These are phyloP conservation scores for Phytophthora pinifolia DNA, from an alignment of 352 stramenopile species.

Conservation along the genomic window DNA sequence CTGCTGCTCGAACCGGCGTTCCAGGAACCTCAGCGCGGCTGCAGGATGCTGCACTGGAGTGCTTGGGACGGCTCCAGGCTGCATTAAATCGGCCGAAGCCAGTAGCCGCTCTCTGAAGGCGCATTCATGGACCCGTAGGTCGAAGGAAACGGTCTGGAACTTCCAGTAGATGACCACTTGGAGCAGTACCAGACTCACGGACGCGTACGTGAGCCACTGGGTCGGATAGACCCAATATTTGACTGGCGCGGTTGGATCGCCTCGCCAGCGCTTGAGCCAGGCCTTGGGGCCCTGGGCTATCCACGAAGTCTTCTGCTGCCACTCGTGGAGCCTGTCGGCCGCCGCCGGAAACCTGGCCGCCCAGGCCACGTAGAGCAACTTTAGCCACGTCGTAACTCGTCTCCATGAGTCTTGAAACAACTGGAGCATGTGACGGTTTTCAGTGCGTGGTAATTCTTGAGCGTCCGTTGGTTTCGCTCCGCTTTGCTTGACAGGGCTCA, in stretches of 20 bases:
- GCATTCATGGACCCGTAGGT: constrained; percentile 68
- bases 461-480: constrained; percentile 16
- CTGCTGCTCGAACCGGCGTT: constrained; percentile 70
- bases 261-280: constrained; percentile 26
- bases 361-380: constrained; percentile 29
- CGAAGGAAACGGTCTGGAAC: constrained; percentile 49
- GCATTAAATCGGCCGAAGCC: constrained; percentile 31
- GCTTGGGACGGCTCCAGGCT: constrained; percentile 16
- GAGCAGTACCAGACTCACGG: constrained; percentile 42
- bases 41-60: constrained; percentile 19
- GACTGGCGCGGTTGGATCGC: constrained; percentile 29
- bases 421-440: constrained; percentile 5
- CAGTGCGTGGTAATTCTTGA: constrained; percentile 7
- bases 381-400: constrained; percentile 18
- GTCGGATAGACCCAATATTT: constrained; percentile 74
- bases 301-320: constrained; percentile 15
- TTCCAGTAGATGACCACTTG: constrained; percentile 50
- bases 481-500: constrained; percentile 16
- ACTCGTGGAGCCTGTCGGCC: constrained; percentile 20
- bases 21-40: constrained; percentile 44
- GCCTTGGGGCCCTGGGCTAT: constrained; percentile 8
- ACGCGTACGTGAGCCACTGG: constrained; percentile 63
- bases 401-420: constrained; percentile 17
- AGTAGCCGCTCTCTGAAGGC: constrained; percentile 58
- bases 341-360: constrained; percentile 22